Conservation (phyloP, 345 rosid species). For the Brassica nigra region DNA sequence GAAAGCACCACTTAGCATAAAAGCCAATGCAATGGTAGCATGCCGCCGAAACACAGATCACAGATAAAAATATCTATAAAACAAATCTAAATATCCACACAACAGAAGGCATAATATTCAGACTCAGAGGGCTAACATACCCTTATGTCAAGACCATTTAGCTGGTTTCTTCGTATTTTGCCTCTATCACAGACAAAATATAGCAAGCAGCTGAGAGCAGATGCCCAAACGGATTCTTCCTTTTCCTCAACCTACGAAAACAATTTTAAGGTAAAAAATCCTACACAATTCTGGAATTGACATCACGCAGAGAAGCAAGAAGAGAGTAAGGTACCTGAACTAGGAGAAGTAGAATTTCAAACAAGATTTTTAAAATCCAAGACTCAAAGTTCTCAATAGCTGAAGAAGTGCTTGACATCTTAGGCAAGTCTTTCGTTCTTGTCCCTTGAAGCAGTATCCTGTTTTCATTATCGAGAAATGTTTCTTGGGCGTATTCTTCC, state of each 20-base stretch:
- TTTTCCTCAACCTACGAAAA: conserved; percentile 71
- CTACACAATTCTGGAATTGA: conserved; percentile 15
- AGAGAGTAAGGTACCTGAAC: conserved; percentile 68
- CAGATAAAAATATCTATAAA: conserved; percentile 10
- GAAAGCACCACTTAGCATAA: conserved; percentile 21
- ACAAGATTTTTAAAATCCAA: conserved; percentile 88
- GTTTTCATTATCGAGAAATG: conserved; percentile 61
- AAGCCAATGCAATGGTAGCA: conserved; percentile 5
- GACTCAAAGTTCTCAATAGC: conserved; percentile 80
- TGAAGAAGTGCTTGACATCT: conserved; percentile 56
- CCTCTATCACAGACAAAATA: conserved; percentile 94
- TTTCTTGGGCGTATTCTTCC: conserved; percentile 76
- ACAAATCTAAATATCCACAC: conserved; percentile 14
- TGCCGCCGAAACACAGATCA: conserved; percentile 7
- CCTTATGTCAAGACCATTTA: conserved; percentile 98
- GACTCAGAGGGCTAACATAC: conserved; percentile 43
- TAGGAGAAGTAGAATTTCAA: conserved; percentile 87
- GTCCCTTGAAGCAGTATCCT: conserved; percentile 55
- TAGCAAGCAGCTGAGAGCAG: conserved; percentile 94
- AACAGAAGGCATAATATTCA: conserved; percentile 23
- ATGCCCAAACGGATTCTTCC: conserved; percentile 95
- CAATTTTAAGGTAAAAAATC: conserved; percentile 27
- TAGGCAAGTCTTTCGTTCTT: conserved; percentile 51
- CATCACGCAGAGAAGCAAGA: conserved; percentile 18
- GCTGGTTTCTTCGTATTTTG: conserved; percentile 69